Base-by-base conservation (phyloP, 352 stramenopile genomes). In the Phytophthora sp. region DNA sequence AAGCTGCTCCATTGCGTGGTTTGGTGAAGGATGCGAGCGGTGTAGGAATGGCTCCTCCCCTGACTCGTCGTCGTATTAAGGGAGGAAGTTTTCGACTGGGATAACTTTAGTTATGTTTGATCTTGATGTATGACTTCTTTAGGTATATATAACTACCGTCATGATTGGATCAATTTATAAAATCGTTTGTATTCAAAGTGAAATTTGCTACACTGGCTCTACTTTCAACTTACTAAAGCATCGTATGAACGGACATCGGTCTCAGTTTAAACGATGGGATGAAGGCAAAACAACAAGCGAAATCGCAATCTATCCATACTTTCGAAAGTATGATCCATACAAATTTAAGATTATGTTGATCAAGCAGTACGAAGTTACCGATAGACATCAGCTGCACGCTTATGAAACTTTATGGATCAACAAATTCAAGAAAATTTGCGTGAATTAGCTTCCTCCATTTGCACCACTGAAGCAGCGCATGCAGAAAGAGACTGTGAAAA, bases 131-230 rank as follows among this genome's bases (percentile, higher is more conserved):
- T 38, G n/a, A 51, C 24, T 51, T 15, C 17, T 37, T 38, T 51
- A 38, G n/a, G n/a, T n/a, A n/a, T 3, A 38, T 39, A 51, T 26
- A 51, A 51, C 43, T 17, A 51, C 12, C 20, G 43, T 51, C 43
- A 39, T 51, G 43, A 35, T 38, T 3, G 43, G 43, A 24, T 51
- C 43, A 24, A 17, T 51, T 27, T 51, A 51, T 51, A 51, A 51
- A 37, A 35, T 51, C 42, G 24, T 49, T 35, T 35, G 24, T 35
- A 49, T 9, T 34, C 42, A 49, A 49, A 49, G 42, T 10, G 42
- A 49, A 12, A 49, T 49, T 34, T 49, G 42, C 23, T 49, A 49
- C 24, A 11, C 35, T 35, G 42, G 42, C 1, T 13, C 1, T 4
- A 49, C 42, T 28, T 49, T 49, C 11, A 49, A 49, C 15, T 5